These are phyloP conservation scores for Pseudophaeomoniella oleicola DNA, from an alignment of 2,329 filamentous ascomycete species.

Conservation along the genomic window DNA sequence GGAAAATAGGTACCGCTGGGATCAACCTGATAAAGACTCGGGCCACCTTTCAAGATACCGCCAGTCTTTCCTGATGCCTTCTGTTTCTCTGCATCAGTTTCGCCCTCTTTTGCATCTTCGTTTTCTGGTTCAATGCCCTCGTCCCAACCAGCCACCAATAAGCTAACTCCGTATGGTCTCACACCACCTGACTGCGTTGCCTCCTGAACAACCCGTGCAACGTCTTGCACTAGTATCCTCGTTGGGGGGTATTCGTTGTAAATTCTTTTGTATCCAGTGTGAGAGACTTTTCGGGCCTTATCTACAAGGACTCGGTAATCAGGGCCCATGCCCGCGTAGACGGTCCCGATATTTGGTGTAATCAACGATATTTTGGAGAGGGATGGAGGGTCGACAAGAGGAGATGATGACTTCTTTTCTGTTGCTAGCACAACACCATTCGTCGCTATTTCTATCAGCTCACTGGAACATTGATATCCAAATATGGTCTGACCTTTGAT, in stretches of 20 bases:
- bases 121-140: slow-evolving; percentile 85
- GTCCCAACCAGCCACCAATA: slow-evolving; percentile 95
- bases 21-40: slow-evolving; percentile 96
- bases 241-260: slow-evolving; percentile 99
- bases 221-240: slow-evolving; percentile 96
- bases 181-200: slow-evolving; percentile 97
- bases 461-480: slow-evolving; percentile 1
- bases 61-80: slow-evolving; percentile 84
- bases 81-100: slow-evolving; percentile 46
- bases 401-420: slow-evolving; percentile 98
- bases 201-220: slow-evolving; percentile 96
- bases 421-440: slow-evolving; percentile 98
- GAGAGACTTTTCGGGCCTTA: slow-evolving; percentile 93
- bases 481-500: slow-evolving; percentile 64
- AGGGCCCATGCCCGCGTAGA: slow-evolving; percentile 97
- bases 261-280: slow-evolving; percentile 98
- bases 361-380: slow-evolving; percentile 96
- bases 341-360: slow-evolving; percentile 98
- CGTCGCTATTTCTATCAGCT: slow-evolving; percentile 49
- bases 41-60: slow-evolving; percentile 86
- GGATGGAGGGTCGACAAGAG: slow-evolving; percentile 86
- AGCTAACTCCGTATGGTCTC: slow-evolving; percentile 85
- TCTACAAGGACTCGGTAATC: slow-evolving; percentile 97
- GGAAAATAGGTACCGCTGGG: slow-evolving; percentile 98
- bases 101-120: slow-evolving; percentile 43